These are phyloP conservation scores for Nepenthes gracilis DNA, from an alignment of 148 eudicot species.

Conservation along the genomic window DNA sequence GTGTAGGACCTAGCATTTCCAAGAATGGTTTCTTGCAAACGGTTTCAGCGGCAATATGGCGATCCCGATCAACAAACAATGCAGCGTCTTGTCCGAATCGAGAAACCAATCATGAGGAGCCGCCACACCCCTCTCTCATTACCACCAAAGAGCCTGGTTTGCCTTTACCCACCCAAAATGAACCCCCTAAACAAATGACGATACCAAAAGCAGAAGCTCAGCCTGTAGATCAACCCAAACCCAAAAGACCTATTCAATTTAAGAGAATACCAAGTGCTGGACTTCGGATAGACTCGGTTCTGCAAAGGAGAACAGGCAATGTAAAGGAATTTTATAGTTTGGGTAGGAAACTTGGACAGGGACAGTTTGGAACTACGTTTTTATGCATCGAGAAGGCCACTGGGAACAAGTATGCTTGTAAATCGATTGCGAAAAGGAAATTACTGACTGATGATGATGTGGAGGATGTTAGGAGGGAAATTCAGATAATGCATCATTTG, in stretches of 20 bases:
- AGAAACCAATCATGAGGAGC: conserved; percentile 9
- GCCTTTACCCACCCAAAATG: conserved; percentile 33
- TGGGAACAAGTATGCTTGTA: conserved; percentile 41
- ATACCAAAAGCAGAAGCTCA: conserved; percentile 22
- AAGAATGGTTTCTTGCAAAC: conserved; percentile 40
- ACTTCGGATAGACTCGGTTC: conserved; percentile 34
- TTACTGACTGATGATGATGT: conserved; percentile 42
- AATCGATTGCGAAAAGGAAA: conserved; percentile 50
- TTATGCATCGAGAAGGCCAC: conserved; percentile 40
- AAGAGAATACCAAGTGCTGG: conserved; percentile 47
- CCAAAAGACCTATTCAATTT: conserved; percentile 37
- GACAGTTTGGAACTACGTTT: conserved; percentile 51
- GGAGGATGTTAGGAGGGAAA: conserved; percentile 57
- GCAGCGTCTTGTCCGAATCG: conserved; percentile 18
- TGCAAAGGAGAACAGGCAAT: conserved; percentile 36
- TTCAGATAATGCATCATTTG: conserved; percentile 66
- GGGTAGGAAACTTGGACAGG: conserved; percentile 58
- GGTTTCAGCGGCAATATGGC: conserved; percentile 45
- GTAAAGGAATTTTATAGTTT: conserved; percentile 44
- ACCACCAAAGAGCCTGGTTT: conserved; percentile 17
- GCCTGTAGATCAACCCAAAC: conserved; percentile 30
- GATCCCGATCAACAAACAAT: conserved; percentile 19
- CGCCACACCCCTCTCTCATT: conserved; percentile 8
- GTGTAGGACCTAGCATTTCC: conserved; percentile 46
- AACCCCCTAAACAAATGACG: conserved; percentile 26